phyloP scores from a whole-genome alignment of 2,329 filamentous ascomycete genomes.

The Trichoderma aggressivum region DNA sequence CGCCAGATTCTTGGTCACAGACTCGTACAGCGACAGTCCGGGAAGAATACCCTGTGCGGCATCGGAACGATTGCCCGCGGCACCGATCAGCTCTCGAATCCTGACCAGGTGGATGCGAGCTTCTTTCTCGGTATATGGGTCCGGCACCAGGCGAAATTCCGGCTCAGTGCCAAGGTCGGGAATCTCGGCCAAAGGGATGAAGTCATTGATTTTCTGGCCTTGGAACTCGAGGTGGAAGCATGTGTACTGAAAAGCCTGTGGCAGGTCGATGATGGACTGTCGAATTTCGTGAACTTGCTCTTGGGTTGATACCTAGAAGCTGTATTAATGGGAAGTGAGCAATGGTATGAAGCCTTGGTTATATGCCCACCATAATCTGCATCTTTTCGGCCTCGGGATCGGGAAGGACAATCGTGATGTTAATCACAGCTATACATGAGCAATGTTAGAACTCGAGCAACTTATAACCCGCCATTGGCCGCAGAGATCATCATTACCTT shows the following conservation, averaged over 20 bases:
- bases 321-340: neutral
- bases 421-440: conserved; percentile 46
- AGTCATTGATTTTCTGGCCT: conserved; percentile 89
- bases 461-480: neutral
- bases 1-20: conserved; percentile 56
- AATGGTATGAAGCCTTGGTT: neutral
- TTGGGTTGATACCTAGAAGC: conserved; percentile 72
- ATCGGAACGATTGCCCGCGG: conserved; percentile 84
- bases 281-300: conserved; percentile 97
- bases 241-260: conserved; percentile 91
- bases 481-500: conserved; percentile 29
- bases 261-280: conserved; percentile 92
- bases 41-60: conserved; percentile 80
- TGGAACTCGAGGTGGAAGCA: conserved; percentile 97
- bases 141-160: conserved; percentile 78
- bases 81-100: conserved; percentile 88
- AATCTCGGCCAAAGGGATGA: conserved; percentile 86
- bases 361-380: conserved; percentile 70
- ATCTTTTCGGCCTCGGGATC: conserved; percentile 70
- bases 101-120: conserved; percentile 90
- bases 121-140: conserved; percentile 98
- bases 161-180: conserved; percentile 72
- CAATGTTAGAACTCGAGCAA: neutral
- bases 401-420: conserved; percentile 75
- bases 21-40: conserved; percentile 83